phyloP scores from a whole-genome alignment of 306 rosid species.

The Quercus glauca region DNA sequence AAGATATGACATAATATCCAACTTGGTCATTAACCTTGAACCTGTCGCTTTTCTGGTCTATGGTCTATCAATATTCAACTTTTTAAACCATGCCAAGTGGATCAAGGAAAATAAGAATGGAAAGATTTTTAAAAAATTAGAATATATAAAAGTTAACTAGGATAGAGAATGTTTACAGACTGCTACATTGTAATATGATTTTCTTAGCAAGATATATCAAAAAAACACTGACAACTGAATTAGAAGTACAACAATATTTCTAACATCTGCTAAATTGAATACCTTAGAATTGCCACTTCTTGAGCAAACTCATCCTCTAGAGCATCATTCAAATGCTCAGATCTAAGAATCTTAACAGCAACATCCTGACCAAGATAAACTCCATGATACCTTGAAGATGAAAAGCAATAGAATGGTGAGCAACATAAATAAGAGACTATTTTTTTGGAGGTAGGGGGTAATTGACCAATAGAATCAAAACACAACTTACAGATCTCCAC shows the following conservation, averaged over 20 bases:
- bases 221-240: neutral
- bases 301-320: slow-evolving; percentile 92
- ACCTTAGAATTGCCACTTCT: slow-evolving; percentile 93
- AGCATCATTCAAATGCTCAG: slow-evolving; percentile 80
- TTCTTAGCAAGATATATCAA: slow-evolving; percentile 8
- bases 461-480: slow-evolving; percentile 17
- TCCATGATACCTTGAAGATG: slow-evolving; percentile 66
- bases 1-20: no score
- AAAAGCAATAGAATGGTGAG: slow-evolving; percentile 17
- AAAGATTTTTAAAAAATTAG: no score
- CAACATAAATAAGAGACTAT: slow-evolving; percentile 4
- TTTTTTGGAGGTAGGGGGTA: neutral
- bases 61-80: no score
- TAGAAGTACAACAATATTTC: slow-evolving; percentile 11
- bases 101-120: no score
- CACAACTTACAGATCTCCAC: slow-evolving; percentile 89
- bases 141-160: neutral
- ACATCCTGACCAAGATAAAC: slow-evolving; percentile 87
- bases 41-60: no score
- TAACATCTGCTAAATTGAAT: slow-evolving; percentile 14
- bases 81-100: no score
- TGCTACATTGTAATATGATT: neutral
- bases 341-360: slow-evolving; percentile 89
- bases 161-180: neutral
- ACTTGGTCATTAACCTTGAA: no score